These are phyloP conservation scores for Eucalyptus shirleyi DNA, from an alignment of 345 rosid species.

Conservation along the genomic window DNA sequence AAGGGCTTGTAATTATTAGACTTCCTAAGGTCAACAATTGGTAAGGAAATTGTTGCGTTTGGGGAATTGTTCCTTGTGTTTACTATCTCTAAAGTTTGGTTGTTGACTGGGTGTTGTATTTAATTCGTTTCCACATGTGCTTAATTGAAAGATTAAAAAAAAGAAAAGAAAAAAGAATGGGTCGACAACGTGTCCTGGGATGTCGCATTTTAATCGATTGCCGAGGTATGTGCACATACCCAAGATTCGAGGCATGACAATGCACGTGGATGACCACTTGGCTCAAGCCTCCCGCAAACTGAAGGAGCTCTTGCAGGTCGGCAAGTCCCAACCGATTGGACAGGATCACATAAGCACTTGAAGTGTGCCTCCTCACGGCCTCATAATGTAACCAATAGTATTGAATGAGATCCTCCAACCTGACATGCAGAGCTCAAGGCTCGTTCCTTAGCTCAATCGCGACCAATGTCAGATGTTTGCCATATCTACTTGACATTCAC, in stretches of 20 bases:
- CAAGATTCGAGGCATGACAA: accelerated
- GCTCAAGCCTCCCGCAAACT: not conserved
- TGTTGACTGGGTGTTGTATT: no score
- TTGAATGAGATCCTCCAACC: conserved; percentile 1
- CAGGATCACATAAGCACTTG: conserved; percentile 11
- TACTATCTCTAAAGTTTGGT: no score
- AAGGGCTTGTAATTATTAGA: no score
- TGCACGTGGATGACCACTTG: not conserved
- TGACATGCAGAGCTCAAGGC: conserved; percentile 3
- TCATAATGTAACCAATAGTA: conserved; percentile 15
- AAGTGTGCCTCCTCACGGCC: conserved; percentile 18
- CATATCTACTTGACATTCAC: not conserved
- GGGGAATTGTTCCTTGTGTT: no score
- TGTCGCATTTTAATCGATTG: no score
- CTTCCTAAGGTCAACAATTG: no score
- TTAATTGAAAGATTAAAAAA: no score
- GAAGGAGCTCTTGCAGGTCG: not conserved
- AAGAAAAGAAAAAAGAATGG: no score
- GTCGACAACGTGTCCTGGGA: accelerated
- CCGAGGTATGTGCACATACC: no score
- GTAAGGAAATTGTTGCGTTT: no score
- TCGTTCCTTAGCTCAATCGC: conserved; percentile 24
- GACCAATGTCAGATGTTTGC: not conserved
- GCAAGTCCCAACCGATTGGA: not conserved
- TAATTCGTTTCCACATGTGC: no score